Conservation (phyloP, 1,284 basidiomycete genomes). For the Heterobasidion irregulare region DNA sequence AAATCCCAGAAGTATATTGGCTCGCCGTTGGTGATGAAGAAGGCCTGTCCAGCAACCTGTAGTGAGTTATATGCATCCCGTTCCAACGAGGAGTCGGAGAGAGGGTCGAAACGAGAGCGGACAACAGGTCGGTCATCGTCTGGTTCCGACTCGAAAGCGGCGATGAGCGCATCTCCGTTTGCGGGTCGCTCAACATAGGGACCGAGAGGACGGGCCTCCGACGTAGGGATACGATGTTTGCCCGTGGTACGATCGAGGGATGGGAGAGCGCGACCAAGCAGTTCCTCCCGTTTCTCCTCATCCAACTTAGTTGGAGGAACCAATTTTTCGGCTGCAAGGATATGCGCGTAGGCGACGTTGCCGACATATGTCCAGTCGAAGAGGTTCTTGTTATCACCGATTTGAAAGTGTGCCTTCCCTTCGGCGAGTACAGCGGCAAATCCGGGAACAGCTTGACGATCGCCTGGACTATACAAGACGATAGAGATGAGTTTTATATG, state of each 20-base stretch:
- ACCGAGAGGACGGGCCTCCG: constrained; percentile 70
- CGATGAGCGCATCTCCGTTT: constrained; percentile 50
- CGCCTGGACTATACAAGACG: constrained; percentile 61
- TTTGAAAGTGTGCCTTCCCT: constrained; percentile 86
- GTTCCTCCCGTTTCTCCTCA: constrained; percentile 26
- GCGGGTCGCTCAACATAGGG: constrained; percentile 60
- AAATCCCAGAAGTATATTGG: constrained; percentile 98
- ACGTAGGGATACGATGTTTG: constrained; percentile 64
- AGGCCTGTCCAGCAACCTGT: constrained; percentile 86
- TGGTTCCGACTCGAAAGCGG: constrained; percentile 45
- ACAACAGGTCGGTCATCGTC: constrained; percentile 49
- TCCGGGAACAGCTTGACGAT: constrained; percentile 81
- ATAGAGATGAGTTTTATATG: background rate
- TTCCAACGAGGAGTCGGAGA: constrained; percentile 47
- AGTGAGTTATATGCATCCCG: constrained; percentile 39
- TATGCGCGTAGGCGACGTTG: constrained; percentile 92
- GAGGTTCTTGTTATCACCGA: constrained; percentile 90
- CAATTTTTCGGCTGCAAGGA: constrained; percentile 89
- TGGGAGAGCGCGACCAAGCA: constrained; percentile 49
- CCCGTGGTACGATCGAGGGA: constrained; percentile 59
- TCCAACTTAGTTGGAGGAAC: constrained; percentile 34
- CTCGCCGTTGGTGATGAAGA: constrained; percentile 98
- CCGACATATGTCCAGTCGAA: constrained; percentile 98
- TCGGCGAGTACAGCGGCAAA: constrained; percentile 77
- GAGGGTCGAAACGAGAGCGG: constrained; percentile 70